Base-by-base conservation (phyloP, 371 early-diverging fungal species). In the Mucor racemosus region DNA sequence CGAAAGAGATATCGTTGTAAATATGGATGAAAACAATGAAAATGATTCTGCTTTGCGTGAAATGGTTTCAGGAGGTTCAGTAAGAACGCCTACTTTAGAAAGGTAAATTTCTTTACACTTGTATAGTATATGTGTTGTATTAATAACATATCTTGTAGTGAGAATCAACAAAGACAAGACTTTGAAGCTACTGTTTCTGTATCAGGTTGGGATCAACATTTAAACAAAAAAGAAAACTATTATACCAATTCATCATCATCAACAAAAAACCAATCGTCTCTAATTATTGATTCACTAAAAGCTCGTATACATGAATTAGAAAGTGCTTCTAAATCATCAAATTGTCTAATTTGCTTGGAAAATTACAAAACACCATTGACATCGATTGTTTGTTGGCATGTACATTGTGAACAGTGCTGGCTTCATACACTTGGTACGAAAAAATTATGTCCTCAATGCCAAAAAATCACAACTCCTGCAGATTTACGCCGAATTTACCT, bases 321-420 rank as follows among this genome's bases (percentile, higher is more conserved):
- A 68, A 61, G 73, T 13, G 76, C 81, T 7, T 72, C 86, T 13
- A 76, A 81, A 34, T 80, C 84, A 7, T 76, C 78, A 14, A 85
- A 86, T 56, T 96, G 96, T 75, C 76, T 93, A 15, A 91, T 95
- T 11, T 96, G 96, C 70, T 75, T 92, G n/a, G 94, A 92, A 48
- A 80, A 88, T 0, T 94, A 91, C 76, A 81, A 80, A 15, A 80
- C 81, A 13, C 95, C 95, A 0, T 69, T 93, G 17, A 85, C 88
- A 1, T 94, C 94, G 0, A 90, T 93, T 56, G 85, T 89, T 13
- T 96, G 96, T 74, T 96, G 96, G 97, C 97, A 96, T 81, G 97
- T 95, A 5, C 92, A 94, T 62, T 96, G 97, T 73, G 91, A 94
- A 67, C 79, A 82, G 58, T 95, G 97, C 69, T 96, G 97, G 97